These are phyloP conservation scores for Neurospora sp. DNA, from an alignment of 495 filamentous ascomycete genomes.

Conservation along the genomic window DNA sequence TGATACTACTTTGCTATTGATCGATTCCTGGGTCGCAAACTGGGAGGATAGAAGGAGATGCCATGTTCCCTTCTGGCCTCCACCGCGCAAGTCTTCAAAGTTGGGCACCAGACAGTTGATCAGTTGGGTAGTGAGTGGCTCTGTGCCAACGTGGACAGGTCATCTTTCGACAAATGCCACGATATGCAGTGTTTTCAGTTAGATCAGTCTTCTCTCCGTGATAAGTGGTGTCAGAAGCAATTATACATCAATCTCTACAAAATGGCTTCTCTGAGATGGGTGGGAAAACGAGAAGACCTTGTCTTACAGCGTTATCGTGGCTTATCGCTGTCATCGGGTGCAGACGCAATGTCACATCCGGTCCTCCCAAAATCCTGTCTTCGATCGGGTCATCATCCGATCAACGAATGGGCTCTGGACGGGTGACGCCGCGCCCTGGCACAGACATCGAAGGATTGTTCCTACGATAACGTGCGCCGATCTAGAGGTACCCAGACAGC, in stretches of 20 bases:
- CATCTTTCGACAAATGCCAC: neutral
- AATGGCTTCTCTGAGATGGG: neutral
- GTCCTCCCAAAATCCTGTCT: neutral
- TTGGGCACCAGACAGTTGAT: neutral
- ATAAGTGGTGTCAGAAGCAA: too few relatives aligned
- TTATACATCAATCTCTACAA: neutral
- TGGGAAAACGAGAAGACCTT: neutral
- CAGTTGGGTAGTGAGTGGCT: neutral
- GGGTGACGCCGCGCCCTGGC: neutral
- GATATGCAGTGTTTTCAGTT: too few relatives aligned
- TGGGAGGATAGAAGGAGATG: neutral
- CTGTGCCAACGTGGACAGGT: neutral
- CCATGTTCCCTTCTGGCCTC: neutral
- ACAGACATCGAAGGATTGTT: neutral
- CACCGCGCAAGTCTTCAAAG: neutral
- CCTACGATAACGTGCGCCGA: neutral
- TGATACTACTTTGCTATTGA: neutral
- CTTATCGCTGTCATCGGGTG: neutral
- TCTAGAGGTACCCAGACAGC: neutral
- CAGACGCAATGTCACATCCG: conserved; percentile 8
- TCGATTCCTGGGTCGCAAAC: neutral
- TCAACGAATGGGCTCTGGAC: conserved; percentile 1
- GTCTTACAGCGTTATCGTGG: neutral
- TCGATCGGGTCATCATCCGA: conserved; percentile 3
- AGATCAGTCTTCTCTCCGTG: too few relatives aligned